These are phyloP conservation scores for Angomonas deanei DNA, from an alignment of 208 protist genomes.

Conservation along the genomic window DNA sequence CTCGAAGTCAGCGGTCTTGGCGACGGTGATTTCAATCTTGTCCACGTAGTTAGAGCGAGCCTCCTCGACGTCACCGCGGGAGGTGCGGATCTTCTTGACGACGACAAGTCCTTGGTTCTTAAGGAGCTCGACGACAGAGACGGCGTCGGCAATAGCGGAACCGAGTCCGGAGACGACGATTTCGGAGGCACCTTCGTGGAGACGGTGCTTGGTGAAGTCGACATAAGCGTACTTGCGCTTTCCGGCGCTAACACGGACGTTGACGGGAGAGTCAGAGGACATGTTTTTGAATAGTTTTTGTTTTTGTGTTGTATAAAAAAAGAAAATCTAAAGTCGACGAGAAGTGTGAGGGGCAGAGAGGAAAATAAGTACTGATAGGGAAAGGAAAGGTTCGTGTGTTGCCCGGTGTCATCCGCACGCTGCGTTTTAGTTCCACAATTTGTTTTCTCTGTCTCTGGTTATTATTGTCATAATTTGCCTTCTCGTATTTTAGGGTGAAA, in stretches of 20 bases:
- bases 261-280: conserved; percentile 30
- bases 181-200: conserved; percentile 62
- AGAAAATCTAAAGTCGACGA: conserved; percentile 4
- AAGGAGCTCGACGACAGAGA: conserved; percentile 82
- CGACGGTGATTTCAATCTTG: conserved; percentile 75
- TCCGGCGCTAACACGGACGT: conserved; percentile 72
- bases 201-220: conserved; percentile 79
- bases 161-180: conserved; percentile 78
- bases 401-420: too few species aligned
- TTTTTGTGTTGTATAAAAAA: conserved; percentile 6
- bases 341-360: background rate
- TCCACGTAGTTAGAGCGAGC: conserved; percentile 57
- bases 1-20: conserved; percentile 77
- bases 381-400: too few species aligned
- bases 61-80: conserved; percentile 60
- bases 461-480: too few species aligned
- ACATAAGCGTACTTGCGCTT: conserved; percentile 81
- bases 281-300: conserved; percentile 13
- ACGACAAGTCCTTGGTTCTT: conserved; percentile 79
- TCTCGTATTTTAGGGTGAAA: too few species aligned
- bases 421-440: too few species aligned
- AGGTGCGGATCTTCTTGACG: conserved; percentile 81
- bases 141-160: conserved; percentile 77
- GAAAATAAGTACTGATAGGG: background rate
- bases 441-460: too few species aligned